These are phyloP conservation scores for Erodium texanum DNA, from an alignment of 441 rosid genomes.

Conservation along the genomic window DNA sequence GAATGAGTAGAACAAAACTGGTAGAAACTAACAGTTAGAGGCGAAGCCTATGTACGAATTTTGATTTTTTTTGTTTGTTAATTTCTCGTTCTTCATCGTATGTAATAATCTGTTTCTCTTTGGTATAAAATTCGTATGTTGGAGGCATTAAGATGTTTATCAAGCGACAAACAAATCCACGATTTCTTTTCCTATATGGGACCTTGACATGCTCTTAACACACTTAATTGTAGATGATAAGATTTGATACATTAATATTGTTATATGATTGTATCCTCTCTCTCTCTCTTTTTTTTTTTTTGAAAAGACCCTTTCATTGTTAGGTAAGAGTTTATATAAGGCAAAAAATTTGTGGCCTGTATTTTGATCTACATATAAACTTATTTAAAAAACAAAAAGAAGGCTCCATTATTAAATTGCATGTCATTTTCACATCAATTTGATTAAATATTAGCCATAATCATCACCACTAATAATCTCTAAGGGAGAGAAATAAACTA, in stretches of 20 bases:
- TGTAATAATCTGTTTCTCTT: background rate
- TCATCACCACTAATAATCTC: background rate
- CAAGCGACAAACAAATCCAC: no score
- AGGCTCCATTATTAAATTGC: background rate
- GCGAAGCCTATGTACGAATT: background rate
- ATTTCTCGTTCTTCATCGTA: background rate
- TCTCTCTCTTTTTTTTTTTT: no score
- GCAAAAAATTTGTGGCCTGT: background rate
- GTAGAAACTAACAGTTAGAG: background rate
- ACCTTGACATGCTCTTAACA: no score
- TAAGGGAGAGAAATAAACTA: background rate
- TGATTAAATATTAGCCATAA: background rate
- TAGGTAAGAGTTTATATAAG: background rate
- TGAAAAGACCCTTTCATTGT: background rate
- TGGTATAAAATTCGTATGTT: no score
- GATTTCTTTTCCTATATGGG: no score
- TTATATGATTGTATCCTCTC: no score
- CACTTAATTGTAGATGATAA: no score
- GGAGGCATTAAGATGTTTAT: no score
- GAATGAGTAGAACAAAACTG: constrained; percentile 22
- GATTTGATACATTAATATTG: no score
- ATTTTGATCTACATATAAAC: background rate
- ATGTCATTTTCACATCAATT: background rate
- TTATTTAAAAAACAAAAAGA: background rate
- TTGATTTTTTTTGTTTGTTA: background rate